Conservation (phyloP, 1,139 yeast genomes). For the Protomyces inundatus region DNA sequence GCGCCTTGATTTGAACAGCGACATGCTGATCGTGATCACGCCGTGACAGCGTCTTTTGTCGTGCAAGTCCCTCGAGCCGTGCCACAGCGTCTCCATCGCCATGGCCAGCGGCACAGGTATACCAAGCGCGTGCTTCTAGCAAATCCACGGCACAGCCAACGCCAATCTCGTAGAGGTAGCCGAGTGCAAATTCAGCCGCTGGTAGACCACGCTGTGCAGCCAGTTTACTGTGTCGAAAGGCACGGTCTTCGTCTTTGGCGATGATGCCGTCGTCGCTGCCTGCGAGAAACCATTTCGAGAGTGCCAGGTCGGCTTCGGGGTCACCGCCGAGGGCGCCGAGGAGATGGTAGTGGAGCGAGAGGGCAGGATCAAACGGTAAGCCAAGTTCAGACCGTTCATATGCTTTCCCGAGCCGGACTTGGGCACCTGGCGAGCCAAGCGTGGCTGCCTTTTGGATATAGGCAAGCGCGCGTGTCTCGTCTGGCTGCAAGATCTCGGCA, state of each 20-base stretch:
- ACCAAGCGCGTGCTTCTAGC: constrained; percentile 51
- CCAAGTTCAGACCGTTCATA: constrained; percentile 42
- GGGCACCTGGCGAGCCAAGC: constrained; percentile 42
- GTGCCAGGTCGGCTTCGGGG: constrained; percentile 36
- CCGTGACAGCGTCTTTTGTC: constrained; percentile 5
- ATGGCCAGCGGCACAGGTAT: constrained; percentile 50
- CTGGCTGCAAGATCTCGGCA: constrained; percentile 26
- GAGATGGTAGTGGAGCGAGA: constrained; percentile 42
- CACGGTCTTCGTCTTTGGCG: constrained; percentile 41
- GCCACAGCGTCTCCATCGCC: constrained; percentile 17
- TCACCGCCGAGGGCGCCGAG: constrained; percentile 44
- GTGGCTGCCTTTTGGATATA: constrained; percentile 42
- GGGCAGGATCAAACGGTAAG: constrained; percentile 37
- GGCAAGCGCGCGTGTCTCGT: constrained; percentile 48
- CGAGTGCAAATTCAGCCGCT: constrained; percentile 43
- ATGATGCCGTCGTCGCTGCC: constrained; percentile 39
- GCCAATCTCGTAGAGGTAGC: constrained; percentile 44
- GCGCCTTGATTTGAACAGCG: constrained; percentile 5
- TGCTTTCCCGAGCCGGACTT: constrained; percentile 42
- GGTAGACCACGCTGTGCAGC: constrained; percentile 39
- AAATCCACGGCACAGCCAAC: constrained; percentile 53
- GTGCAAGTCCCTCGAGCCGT: constrained; percentile 11
- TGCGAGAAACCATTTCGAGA: constrained; percentile 42
- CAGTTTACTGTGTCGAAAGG: constrained; percentile 40
- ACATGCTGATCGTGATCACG: constrained; percentile 13